Percentiles rank a stretch among this genome's conserved stretches.
These are phyloP conservation scores for Lachancea fermentati DNA, from an alignment of 805 yeast genomes.

Conservation along the genomic window DNA sequence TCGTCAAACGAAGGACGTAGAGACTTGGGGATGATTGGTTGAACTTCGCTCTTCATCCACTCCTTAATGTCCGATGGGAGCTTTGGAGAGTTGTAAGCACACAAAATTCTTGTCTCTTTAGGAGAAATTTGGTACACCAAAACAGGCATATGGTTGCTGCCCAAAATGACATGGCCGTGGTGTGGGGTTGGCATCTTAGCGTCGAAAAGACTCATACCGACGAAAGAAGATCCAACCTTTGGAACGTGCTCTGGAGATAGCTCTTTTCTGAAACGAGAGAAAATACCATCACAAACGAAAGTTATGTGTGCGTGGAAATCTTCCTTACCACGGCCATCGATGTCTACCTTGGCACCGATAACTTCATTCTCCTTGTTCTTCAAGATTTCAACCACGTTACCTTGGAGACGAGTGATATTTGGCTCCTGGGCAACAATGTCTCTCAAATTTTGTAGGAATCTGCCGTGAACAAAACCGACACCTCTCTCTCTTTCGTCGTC, in stretches of 20 bases:
- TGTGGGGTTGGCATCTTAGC: conserved; percentile 69
- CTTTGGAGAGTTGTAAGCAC: conserved; percentile 72
- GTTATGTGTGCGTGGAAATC: conserved; percentile 58
- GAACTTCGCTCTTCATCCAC: conserved; percentile 56
- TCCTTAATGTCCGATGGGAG: conserved; percentile 65
- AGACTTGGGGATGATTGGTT: conserved; percentile 60
- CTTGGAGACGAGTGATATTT: conserved; percentile 75
- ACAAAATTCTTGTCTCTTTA: conserved; percentile 77
- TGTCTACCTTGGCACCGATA: conserved; percentile 67
- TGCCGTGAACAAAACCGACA: conserved; percentile 90
- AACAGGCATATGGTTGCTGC: conserved; percentile 75
- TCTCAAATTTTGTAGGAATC: conserved; percentile 73
- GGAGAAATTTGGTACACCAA: conserved; percentile 82
- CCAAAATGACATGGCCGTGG: conserved; percentile 88
- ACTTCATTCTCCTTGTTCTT: conserved; percentile 52
- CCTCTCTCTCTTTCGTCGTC: conserved; percentile 56
- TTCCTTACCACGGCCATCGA: conserved; percentile 37
- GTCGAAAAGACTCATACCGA: conserved; percentile 71
- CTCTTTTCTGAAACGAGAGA: conserved; percentile 83
- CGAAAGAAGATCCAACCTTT: conserved; percentile 71
- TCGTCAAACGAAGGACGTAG: conserved; percentile 60
- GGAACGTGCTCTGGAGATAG: conserved; percentile 60
- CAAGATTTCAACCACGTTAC: conserved; percentile 67
- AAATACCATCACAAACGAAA: conserved; percentile 87
- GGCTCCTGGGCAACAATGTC: conserved; percentile 58